Conservation (phyloP, 1,284 basidiomycete genomes). For the Leccinum fallax region DNA sequence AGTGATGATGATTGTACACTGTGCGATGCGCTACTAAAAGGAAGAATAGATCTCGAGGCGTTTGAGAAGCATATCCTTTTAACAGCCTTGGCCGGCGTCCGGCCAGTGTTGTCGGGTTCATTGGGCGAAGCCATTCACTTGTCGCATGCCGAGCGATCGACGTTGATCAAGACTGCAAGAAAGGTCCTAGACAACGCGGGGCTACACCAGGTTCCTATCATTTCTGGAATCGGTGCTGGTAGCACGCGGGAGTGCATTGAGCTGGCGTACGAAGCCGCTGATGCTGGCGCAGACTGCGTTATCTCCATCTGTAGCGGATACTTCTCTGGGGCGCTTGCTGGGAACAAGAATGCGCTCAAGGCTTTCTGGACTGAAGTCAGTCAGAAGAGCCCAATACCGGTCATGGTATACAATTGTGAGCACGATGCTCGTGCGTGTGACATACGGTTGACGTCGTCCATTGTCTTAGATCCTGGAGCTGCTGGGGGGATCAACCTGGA, state of each 20-base stretch:
- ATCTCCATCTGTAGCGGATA: constrained; percentile 89
- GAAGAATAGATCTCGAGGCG: constrained; percentile 62
- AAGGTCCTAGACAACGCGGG: constrained; percentile 71
- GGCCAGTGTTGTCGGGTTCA: constrained; percentile 79
- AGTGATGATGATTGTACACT: constrained; percentile 23
- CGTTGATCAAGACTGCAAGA: constrained; percentile 72
- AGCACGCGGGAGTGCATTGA: constrained; percentile 82
- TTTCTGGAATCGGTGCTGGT: constrained; percentile 81
- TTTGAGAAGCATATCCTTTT: constrained; percentile 77
- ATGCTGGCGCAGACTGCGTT: constrained; percentile 80
- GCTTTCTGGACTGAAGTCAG: constrained; percentile 79
- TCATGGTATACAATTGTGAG: constrained; percentile 91
- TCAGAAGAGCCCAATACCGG: constrained; percentile 78
- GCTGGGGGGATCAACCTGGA: constrained; percentile 85
- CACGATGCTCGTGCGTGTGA: constrained; percentile 9
- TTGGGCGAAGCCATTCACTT: constrained; percentile 86
- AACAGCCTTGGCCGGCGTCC: constrained; percentile 72
- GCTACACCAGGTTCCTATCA: constrained; percentile 63
- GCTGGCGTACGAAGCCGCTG: constrained; percentile 72
- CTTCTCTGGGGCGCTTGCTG: constrained; percentile 73
- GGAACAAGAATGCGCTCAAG: constrained; percentile 69
- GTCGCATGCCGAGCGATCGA: constrained; percentile 69
- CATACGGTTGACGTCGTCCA: constrained; percentile 1
- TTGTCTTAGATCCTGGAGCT: constrained; percentile 70
- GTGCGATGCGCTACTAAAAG: constrained; percentile 3